These are phyloP conservation scores for Mycena metata DNA, from an alignment of 768 basidiomycete genomes.

Conservation along the genomic window DNA sequence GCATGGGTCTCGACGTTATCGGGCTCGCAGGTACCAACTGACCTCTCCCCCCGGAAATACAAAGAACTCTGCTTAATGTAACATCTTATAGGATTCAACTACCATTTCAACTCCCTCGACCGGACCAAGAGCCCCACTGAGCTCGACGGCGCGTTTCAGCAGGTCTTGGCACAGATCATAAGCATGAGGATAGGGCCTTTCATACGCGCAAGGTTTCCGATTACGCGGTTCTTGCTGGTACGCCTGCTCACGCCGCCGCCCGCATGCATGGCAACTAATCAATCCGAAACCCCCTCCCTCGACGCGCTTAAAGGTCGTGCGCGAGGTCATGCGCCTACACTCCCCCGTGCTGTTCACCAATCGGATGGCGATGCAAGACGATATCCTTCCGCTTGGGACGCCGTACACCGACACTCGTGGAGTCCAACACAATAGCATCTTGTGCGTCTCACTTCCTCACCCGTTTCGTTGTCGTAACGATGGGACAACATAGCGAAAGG, in stretches of 20 bases:
- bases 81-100: conserved; percentile 22
- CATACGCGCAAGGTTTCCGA: conserved; percentile 9
- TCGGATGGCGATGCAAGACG: conserved; percentile 51
- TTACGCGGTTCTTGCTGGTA: conserved; percentile 4
- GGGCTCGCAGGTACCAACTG: conserved; percentile 24
- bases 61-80: too few species aligned
- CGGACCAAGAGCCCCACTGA: not conserved
- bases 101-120: too few species aligned
- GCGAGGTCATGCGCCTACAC: conserved; percentile 59
- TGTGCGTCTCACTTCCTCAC: conserved; percentile 36
- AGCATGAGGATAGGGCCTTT: not conserved
- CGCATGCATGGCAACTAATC: too few species aligned
- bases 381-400: too few species aligned
- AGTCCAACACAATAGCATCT: conserved; percentile 42
- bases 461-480: not conserved
- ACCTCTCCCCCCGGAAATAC: too few species aligned
- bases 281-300: conserved; percentile 62
- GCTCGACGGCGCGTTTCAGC: conserved; percentile 10
- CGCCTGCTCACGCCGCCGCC: too few species aligned
- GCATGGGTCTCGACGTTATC: conserved; percentile 60
- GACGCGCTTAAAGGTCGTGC: conserved; percentile 62
- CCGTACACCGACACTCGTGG: conserved; percentile 51
- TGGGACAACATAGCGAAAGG: conserved; percentile 43
- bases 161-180: not conserved
- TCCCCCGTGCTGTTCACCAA: conserved; percentile 51